These are phyloP conservation scores for Coniosporium tulheliwenetii DNA, from an alignment of 2,329 filamentous ascomycete species.

Conservation along the genomic window DNA sequence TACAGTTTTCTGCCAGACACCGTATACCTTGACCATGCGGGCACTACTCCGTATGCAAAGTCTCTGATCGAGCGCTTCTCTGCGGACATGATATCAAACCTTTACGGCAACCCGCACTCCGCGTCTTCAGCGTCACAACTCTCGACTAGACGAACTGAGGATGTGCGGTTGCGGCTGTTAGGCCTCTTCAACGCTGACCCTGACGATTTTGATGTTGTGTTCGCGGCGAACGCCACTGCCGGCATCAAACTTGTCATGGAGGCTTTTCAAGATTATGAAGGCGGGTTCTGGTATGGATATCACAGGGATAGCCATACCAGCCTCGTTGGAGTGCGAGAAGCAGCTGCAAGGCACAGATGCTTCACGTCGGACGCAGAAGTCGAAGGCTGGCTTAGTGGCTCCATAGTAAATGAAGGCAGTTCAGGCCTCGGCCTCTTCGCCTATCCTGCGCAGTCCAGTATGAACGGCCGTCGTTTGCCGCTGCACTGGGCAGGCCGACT, in stretches of 20 bases:
- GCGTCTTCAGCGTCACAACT: constrained; percentile 66
- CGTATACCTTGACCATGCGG: constrained; percentile 80
- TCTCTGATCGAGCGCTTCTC: constrained; percentile 69
- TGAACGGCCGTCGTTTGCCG: constrained; percentile 68
- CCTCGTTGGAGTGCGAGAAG: constrained; percentile 60
- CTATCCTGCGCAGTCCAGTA: constrained; percentile 84
- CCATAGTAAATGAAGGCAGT: constrained; percentile 10
- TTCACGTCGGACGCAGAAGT: constrained; percentile 49
- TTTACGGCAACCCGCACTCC: constrained; percentile 90
- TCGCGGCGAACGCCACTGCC: constrained; percentile 84
- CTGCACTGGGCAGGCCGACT: constrained; percentile 45
- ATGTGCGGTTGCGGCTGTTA: constrained; percentile 55
- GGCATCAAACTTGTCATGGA: constrained; percentile 79
- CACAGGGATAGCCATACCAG: constrained; percentile 79
- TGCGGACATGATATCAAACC: constrained; percentile 56
- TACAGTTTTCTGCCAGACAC: constrained; percentile 4
- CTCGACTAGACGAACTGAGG: constrained; percentile 59
- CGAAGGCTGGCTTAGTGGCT: constrained; percentile 38
- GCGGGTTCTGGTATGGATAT: constrained; percentile 71
- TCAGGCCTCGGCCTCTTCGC: constrained; percentile 44
- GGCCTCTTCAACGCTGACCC: constrained; percentile 71
- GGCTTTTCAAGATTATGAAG: constrained; percentile 48
- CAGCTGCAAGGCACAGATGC: constrained; percentile 49
- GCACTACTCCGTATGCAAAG: constrained; percentile 71
- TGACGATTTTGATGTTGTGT: constrained; percentile 70